Base-by-base conservation (phyloP, 2,329 filamentous ascomycete genomes). In the Chaetomium sp. region DNA sequence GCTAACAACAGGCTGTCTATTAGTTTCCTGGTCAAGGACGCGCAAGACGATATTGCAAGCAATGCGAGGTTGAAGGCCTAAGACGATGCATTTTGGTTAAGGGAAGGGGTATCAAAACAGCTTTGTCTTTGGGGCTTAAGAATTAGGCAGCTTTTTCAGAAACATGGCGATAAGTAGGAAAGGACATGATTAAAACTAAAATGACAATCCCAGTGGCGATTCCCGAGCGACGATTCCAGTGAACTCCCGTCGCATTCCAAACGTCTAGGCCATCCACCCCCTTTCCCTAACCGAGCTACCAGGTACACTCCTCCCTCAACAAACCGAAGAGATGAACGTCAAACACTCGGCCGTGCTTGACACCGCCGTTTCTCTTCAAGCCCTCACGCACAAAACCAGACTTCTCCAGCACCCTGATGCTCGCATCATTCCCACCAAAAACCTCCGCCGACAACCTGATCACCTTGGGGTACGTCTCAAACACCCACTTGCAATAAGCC, bases 21-120 rank as follows among this genome's bases (percentile, higher is more conserved):
- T 95, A 96, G 91, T 66, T 97, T 95, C 70, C 74, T 97, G 59
- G 75, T 96, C 59, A 91, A 84, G 71, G 91, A 96, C 70, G 84
- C 90, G 4, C 82, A 88, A 66, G 87, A 95, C 65, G 91, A 96
- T 65, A 79, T 95, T 64, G 81, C 87, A 43, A 80, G 80, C 52
- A 73, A 67, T 59, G 80, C 84, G 65, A 79, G 89, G 65, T 72
- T 89, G 56, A 95, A 95, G 72, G 82, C 84, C 2, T 63, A 38
- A 38, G n/a, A 9, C 40, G 40, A 12, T 12, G 40, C 14, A n/a
- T 14, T 6, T 3, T 3, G 5, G 40, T 7, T 42, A 12, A 8
- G 5, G 11, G 5, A 10, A n/a, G 5, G 14, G 14, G 10, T 14
- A 42, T 27, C 19, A 27, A 27, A 3, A 27, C 19, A 27, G 19